Base-by-base conservation (phyloP, 441 rosid genomes). In the Populus tomentosa region DNA sequence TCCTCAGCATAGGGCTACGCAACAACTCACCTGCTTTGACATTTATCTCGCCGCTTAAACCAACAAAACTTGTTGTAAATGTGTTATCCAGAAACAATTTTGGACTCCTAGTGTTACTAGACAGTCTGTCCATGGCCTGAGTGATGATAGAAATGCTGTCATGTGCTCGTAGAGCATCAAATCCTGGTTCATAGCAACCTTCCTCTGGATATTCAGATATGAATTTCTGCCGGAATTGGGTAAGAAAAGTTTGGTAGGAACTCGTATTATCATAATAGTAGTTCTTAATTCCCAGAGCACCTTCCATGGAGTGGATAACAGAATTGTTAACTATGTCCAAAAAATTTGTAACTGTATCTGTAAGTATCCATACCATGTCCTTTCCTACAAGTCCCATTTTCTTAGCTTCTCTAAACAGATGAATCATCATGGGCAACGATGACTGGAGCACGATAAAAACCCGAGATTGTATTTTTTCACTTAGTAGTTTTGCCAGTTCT, bases 291-390 rank as follows among this genome's bases (percentile, higher is more conserved):
- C 88, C 90, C 9, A 88, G 13, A 63, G 86, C 78, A 61, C 90
- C 94, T 76, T 87, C 81, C 86, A 86, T 83, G 16, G 86, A 81
- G 69, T 82, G 70, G 67, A 84, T 79, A 70, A 84, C 84, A 5
- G 86, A 80, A 50, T 84, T 66, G 71, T 84, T 77, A 73, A 84
- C 59, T 1, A 87, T 84, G 67, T 84, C 89, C 1, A 90, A 69
- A 23, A 76, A 84, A 62, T 70, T 79, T 3, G 89, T 59, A 38
- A 87, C 77, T 16, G 78, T 67, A 10, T 84, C 84, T 1, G 85
- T 77, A 61, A 88, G 70, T 38, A 90, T 80, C 91, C 94, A 90
- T 11, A 77, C 85, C 8, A 86, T 79, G 77, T 84, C 84, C 53
- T 71, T 46, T 11, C 85, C 88, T 23, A 84, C 59, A 6, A 88